Percentiles rank a stretch among this genome's conserved stretches.
These are phyloP conservation scores for Edaphochlamys debaryana DNA, from an alignment of 139 green algal species.

Conservation along the genomic window DNA sequence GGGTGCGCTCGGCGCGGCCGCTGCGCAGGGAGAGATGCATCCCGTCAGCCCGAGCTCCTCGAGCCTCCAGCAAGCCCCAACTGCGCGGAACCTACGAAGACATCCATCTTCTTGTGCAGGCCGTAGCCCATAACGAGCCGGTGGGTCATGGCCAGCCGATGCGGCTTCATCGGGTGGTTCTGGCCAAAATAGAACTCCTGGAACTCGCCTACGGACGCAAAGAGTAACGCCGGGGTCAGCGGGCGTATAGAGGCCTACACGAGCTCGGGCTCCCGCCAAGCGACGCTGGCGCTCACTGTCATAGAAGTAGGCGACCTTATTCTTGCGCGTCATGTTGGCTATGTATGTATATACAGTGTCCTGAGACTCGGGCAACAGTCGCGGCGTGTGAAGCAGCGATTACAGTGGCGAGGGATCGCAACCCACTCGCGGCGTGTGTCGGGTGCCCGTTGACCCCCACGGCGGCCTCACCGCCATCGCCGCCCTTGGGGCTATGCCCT, in stretches of 20 bases:
- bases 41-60: conserved; percentile 36
- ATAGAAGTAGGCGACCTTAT: conserved; percentile 88
- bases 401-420: too few species aligned
- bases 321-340: conserved; percentile 54
- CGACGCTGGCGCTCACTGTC: conserved; percentile 65
- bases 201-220: conserved; percentile 70
- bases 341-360: too few species aligned
- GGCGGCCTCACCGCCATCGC: too few species aligned
- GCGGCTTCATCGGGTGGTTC: conserved; percentile 99
- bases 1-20: conserved; percentile 79
- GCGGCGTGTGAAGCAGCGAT: too few species aligned
- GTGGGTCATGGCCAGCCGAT: conserved; percentile 95
- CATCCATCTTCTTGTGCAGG: conserved; percentile 91
- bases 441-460: too few species aligned
- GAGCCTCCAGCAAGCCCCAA: too few species aligned
- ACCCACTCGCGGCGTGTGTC: too few species aligned
- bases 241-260: neutral
- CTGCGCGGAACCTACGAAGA: conserved; percentile 76
- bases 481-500: too few species aligned
- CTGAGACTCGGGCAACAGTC: too few species aligned
- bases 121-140: conserved; percentile 94
- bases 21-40: conserved; percentile 62
- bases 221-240: too few species aligned
- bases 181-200: conserved; percentile 92
- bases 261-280: neutral